Evolutionary conservation across 2,329 filamentous ascomycete genomes (phyloP), one percentile per base, ranked within the genome.

Genomic region (Epichloe typhina): DNA sequence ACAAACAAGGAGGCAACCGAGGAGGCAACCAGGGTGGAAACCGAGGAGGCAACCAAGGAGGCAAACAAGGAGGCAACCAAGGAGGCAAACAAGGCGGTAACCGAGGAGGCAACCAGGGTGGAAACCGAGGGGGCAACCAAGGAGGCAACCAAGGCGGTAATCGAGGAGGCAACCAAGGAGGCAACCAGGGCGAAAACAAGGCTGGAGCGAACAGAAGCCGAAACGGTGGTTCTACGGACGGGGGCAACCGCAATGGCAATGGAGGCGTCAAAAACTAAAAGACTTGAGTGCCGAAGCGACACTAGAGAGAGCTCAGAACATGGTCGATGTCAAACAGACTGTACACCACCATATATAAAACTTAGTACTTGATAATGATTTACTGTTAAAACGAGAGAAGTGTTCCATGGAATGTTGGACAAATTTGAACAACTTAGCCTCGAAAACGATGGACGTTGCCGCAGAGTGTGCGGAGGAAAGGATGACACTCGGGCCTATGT

Each of bases 231-330:
- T 48, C 48, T 19, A 48, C 44, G 2, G n/a, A 36, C 8, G 40
- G 50, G 54, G 12, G 56, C 52, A 39, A 48, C n/a, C 19, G 26
- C 26, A 31, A 31, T 21, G 42, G 35, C 21, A 55, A 55, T 38
- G 39, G 17, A 7, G n/a, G 36, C 5, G 19, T 3, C 38, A 40
- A 40, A 11, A 26, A n/a, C 47, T 15, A 19, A 23, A 31, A 31
- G 26, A 31, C 26, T 31, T 31, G 26, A 31, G 26, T 31, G 26
- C 26, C 26, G 26, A 31, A 31, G 8, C 8, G 26, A 31, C 26
- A 31, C 26, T 31, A 31, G 26, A 31, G 8, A 31, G 26, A 31
- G 1, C 8, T 31, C 8, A 11, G 8, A 31, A 21, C 40, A 23
- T 12, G 19, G 19, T 21, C 19, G 40, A 21, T 19, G 5, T 23